Base-by-base conservation (phyloP, 352 stramenopile genomes). In the Phytophthora cryptogea region DNA sequence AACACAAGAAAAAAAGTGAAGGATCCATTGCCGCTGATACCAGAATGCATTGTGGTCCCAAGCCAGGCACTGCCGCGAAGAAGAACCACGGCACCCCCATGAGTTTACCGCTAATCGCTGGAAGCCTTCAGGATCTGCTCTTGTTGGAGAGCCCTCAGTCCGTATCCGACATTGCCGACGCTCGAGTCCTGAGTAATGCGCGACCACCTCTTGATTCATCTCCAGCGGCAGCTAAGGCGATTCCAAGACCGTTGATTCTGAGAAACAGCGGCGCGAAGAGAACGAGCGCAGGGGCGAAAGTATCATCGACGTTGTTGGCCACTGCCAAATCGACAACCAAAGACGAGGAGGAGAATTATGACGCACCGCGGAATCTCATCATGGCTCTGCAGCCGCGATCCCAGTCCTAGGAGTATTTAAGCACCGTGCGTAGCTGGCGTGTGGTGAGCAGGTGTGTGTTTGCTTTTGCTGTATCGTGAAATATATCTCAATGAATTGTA, bases 131-230 rank as follows among this genome's bases (percentile, higher is more conserved):
- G 61, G 75, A 91, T n/a, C 51, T 88, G 35, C 54, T 92, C 8
- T 70, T 92, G 45, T 78, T 67, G 0, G 73, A 87, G 28, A 92
- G 83, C 44, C 83, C 85, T 16, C 85, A 94, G 68, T 90, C 77
- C 6, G 83, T 94, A 8, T 69, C 75, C 5, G 74, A 86, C 3
- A 59, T 71, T 37, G 43, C 66, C 36, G 40, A 56, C 51, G 62
- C 52, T 71, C 70, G 52, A 43, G 58, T 62, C n/a, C 20, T 64
- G 39, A 66, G 26, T 39, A 61, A 60, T 14, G 40, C 63, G 6
- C 46, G 50, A 0, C 55, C 51, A 1, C 33, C 48, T 26, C 31
- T 66, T 20, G 33, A 36, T 20, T 59, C 51, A 20, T 70, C 59
- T 23, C 58, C 58, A 0, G 17, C 63, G 45, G 50, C 46, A 33